These are phyloP conservation scores for Capniomyces stellatus DNA, from an alignment of 371 early-diverging fungal species.

Conservation along the genomic window DNA sequence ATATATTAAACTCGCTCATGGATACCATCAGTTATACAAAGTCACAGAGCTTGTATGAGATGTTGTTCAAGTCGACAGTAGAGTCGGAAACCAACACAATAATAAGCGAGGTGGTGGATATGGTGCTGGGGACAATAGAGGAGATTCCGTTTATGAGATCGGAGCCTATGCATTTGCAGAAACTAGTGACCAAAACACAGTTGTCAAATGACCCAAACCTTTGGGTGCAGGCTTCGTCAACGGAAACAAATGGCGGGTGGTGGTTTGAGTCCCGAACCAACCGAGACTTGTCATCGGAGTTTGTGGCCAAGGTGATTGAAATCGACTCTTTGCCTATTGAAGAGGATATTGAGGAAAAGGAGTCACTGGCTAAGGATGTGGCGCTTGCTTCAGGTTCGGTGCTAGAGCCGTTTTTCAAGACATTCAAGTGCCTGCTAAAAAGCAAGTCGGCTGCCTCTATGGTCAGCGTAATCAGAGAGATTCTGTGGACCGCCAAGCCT, in stretches of 20 bases:
- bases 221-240: neutral
- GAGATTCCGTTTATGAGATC: neutral
- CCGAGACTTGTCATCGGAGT: neutral
- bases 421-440: no score
- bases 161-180: neutral
- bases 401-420: neutral
- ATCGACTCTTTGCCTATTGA: neutral
- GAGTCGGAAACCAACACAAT: neutral
- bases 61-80: neutral
- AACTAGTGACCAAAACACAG: neutral
- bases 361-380: neutral
- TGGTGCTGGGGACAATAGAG: conserved; percentile 1
- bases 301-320: neutral
- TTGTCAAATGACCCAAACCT: neutral
- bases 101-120: neutral
- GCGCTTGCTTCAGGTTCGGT: neutral
- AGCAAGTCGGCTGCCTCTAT: no score
- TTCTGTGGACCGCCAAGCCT: no score
- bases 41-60: neutral
- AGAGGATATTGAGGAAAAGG: neutral
- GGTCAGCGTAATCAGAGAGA: no score
- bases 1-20: neutral
- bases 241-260: neutral
- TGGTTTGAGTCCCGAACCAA: neutral
- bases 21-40: neutral